A percentile compares a stretch with the other conserved stretches of the same genome.
phyloP scores from a whole-genome alignment of 169 alveolate genomes.

The Plasmodium yoelii region DNA sequence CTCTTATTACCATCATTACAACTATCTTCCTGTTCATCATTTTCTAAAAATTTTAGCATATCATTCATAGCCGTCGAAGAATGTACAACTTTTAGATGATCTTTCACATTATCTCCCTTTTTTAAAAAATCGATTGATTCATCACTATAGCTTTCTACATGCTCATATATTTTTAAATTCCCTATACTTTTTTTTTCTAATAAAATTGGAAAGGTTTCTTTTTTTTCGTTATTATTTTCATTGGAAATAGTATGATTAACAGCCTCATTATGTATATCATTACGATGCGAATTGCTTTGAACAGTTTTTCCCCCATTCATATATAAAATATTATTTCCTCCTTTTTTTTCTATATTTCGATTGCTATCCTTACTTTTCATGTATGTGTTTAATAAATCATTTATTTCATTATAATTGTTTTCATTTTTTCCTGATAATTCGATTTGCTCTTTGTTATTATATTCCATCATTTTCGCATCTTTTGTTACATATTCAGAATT shows the following conservation, averaged over 20 bases:
- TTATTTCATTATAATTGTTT: not conserved
- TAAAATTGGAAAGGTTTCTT: constrained; percentile 2
- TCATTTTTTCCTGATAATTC: not conserved
- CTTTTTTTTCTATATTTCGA: too few species aligned
- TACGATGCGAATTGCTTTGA: constrained; percentile 28
- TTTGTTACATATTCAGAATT: constrained; percentile 16
- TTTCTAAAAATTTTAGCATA: not conserved
- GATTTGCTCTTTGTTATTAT: constrained; percentile 23
- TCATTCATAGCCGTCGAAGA: not conserved
- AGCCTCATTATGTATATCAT: constrained; percentile 14
- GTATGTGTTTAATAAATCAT: not conserved
- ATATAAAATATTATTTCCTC: too few species aligned
- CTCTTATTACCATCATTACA: not conserved
- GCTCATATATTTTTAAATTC: constrained; percentile 39
- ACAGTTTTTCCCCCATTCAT: too few species aligned
- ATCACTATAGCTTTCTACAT: constrained; percentile 1
- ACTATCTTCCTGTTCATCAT: not conserved
- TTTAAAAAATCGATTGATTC: not conserved
- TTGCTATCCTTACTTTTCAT: too few species aligned
- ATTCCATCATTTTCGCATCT: not conserved
- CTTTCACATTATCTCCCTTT: not conserved
- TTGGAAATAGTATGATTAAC: not conserved
- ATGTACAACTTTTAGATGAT: not conserved
- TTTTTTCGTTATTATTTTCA: not conserved
- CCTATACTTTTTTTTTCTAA: constrained; percentile 18